phyloP scores from a whole-genome alignment of 257 asterid genomes.

The Nicotiana undulata region DNA sequence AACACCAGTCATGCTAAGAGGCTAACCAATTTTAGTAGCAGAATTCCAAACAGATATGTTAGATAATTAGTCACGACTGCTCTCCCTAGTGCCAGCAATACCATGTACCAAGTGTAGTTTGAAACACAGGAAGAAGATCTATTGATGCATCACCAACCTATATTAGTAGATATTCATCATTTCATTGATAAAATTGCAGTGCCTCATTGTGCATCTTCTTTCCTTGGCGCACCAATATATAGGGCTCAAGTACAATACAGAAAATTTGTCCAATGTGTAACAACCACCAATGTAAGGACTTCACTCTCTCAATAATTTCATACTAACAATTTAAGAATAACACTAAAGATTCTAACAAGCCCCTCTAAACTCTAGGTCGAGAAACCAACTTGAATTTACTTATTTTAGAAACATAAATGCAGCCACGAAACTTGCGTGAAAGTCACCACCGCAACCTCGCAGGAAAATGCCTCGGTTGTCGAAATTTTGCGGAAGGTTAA shows the following conservation, averaged over 20 bases:
- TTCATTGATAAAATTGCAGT: background rate
- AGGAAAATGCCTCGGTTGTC: background rate
- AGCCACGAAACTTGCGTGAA: background rate
- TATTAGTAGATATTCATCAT: background rate
- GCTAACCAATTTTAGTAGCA: background rate
- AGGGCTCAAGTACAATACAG: background rate
- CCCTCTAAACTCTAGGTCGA: background rate
- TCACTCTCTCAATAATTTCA: background rate
- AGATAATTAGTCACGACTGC: background rate
- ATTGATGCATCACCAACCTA: background rate
- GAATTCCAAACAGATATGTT: background rate
- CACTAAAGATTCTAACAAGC: background rate
- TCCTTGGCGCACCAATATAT: background rate
- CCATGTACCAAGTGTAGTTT: background rate
- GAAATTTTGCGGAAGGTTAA: background rate
- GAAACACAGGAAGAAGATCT: background rate
- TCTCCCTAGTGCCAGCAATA: background rate
- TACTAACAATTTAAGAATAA: background rate
- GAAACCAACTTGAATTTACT: background rate
- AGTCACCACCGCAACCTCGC: background rate
- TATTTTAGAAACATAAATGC: background rate
- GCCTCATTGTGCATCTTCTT: background rate
- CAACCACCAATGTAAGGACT: background rate
- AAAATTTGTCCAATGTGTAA: background rate
- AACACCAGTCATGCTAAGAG: constrained; percentile 10